phyloP scores from a whole-genome alignment of 2,329 filamentous ascomycete genomes.

The Trichoderma semiorbis region DNA sequence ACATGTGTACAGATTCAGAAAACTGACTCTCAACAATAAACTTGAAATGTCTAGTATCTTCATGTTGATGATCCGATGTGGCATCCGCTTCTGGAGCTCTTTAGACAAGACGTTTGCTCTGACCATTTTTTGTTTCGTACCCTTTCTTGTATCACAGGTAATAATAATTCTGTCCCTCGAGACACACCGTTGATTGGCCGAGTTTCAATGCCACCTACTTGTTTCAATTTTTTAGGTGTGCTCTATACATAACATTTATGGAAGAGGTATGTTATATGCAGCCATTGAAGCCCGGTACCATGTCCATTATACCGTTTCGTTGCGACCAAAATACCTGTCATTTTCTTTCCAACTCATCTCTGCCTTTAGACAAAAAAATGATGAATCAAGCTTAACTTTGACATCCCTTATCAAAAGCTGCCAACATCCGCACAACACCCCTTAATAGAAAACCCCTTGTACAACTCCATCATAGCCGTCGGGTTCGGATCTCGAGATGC shows the following conservation, averaged over 20 bases:
- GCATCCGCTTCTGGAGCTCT: not conserved
- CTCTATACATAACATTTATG: not conserved
- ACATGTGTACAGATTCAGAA: not conserved
- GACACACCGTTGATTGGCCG: not conserved
- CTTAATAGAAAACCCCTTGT: not conserved
- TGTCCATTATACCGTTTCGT: not conserved
- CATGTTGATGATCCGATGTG: not conserved
- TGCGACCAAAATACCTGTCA: not conserved
- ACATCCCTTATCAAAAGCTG: not conserved
- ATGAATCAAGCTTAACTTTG: not conserved
- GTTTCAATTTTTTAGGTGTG: no score
- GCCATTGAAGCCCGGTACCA: not conserved
- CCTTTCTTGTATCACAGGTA: not conserved
- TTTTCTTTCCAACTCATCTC: not conserved
- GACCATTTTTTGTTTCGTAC: not conserved
- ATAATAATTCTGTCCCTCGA: not conserved
- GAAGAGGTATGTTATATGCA: not conserved
- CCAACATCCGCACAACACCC: not conserved
- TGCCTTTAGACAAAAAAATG: not conserved
- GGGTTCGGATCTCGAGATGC: not conserved
- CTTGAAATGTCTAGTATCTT: not conserved
- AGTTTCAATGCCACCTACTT: not conserved
- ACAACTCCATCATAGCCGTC: not conserved
- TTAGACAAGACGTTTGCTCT: not conserved
- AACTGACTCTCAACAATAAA: not conserved